These are phyloP conservation scores for Beauveria pseudobassiana DNA, from an alignment of 2,329 filamentous ascomycete genomes.

Conservation along the genomic window DNA sequence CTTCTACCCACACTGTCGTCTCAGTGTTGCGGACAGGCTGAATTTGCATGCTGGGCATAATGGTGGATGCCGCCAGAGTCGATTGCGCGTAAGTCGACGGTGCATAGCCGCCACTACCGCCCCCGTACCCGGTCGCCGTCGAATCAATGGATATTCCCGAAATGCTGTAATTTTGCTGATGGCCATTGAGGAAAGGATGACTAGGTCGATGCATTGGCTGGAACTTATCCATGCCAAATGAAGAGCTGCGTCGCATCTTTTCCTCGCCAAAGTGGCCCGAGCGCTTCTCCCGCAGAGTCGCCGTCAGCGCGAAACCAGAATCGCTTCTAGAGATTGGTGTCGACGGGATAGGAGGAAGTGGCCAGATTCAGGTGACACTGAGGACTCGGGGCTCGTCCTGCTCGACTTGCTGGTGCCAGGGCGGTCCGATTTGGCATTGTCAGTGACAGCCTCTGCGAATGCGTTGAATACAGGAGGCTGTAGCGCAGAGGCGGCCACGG, in stretches of 20 bases:
- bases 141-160: conserved; percentile 55
- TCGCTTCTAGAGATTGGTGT: conserved; percentile 84
- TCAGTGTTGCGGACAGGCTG: conserved; percentile 74
- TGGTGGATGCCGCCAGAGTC: conserved; percentile 76
- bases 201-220: conserved; percentile 61
- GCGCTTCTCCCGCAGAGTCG: conserved; percentile 84
- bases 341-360: conserved; percentile 66
- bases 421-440: conserved; percentile 60
- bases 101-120: conserved; percentile 55
- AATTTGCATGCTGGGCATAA: conserved; percentile 78
- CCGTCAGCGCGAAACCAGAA: conserved; percentile 79
- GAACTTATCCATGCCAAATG: conserved; percentile 72
- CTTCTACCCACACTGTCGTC: conserved; percentile 75
- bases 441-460: conserved; percentile 69
- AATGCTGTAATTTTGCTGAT: conserved; percentile 51
- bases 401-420: conserved; percentile 66
- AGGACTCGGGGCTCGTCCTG: conserved; percentile 54
- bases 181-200: conserved; percentile 64
- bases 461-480: conserved; percentile 79
- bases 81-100: conserved; percentile 80
- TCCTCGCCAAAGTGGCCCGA: conserved; percentile 84
- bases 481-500: conserved; percentile 36
- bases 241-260: conserved; percentile 80
- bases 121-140: conserved; percentile 56
- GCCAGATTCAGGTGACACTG: conserved; percentile 68